A percentile compares a stretch with the other conserved stretches of the same genome.
These are phyloP conservation scores for Pulicaria dysenterica DNA, from an alignment of 129 eudicot genomes.

Conservation along the genomic window DNA sequence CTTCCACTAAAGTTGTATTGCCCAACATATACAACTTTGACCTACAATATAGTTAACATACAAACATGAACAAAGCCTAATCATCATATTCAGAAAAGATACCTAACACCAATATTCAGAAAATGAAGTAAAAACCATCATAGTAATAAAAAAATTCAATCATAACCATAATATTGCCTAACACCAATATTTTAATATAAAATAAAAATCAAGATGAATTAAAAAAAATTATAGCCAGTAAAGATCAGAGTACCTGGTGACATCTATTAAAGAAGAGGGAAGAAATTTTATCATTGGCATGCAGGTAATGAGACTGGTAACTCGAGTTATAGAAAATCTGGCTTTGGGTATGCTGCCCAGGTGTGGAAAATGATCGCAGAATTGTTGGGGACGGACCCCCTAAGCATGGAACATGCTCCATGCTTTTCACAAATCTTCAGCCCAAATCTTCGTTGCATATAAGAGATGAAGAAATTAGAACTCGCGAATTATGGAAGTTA, in stretches of 20 bases:
- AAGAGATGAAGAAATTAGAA: neutral
- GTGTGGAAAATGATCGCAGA: slow-evolving; percentile 25
- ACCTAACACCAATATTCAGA: too few relatives aligned
- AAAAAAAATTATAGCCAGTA: neutral
- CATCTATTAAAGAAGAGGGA: slow-evolving; percentile 34
- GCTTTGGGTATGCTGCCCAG: slow-evolving; percentile 8
- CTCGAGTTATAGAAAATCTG: slow-evolving; percentile 5
- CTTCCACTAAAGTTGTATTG: too few relatives aligned
- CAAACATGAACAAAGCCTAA: too few relatives aligned
- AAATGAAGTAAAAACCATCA: too few relatives aligned
- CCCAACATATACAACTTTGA: too few relatives aligned
- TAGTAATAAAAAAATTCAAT: too few relatives aligned
- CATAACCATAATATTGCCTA: neutral
- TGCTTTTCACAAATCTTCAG: slow-evolving; percentile 2
- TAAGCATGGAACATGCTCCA: slow-evolving; percentile 29
- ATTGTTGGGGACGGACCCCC: slow-evolving; percentile 22
- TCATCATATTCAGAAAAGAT: too few relatives aligned
- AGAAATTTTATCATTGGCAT: slow-evolving; percentile 11
- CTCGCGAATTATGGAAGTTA: neutral
- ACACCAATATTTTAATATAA: neutral
- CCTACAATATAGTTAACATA: too few relatives aligned
- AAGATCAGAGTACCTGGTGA: slow-evolving; percentile 21
- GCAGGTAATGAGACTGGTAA: neutral
- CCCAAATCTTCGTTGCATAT: slow-evolving; percentile 19
- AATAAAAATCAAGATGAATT: neutral